Conservation (phyloP, 305 asterid genomes). For the Ajuga reptans region DNA sequence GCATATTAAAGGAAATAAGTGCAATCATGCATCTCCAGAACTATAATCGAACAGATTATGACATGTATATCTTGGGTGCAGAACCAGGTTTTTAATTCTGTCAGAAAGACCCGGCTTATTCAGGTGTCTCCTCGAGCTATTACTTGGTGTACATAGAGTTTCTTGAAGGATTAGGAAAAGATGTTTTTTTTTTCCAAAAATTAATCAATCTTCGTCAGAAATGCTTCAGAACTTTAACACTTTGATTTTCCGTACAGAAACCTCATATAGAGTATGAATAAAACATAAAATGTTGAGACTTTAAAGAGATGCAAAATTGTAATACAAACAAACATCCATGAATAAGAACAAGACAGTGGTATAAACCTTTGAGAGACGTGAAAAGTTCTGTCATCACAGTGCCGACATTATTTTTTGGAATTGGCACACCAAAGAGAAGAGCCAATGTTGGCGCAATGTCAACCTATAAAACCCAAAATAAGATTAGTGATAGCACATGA, state of each 20-base stretch:
- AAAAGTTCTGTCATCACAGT: conserved; percentile 55
- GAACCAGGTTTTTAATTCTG: neutral
- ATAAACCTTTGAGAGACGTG: conserved; percentile 53
- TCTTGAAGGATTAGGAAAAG: neutral
- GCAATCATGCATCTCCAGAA: neutral
- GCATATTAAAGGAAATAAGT: neutral
- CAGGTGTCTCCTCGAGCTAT: neutral
- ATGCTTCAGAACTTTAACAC: neutral
- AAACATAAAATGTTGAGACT: neutral
- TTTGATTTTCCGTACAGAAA: neutral
- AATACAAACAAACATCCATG: neutral
- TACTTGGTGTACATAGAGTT: conserved; percentile 2
- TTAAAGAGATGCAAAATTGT: neutral
- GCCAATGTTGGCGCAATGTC: conserved; percentile 78
- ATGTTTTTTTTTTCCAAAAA: too few relatives aligned
- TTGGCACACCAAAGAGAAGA: conserved; percentile 86
- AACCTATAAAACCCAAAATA: conserved; percentile 49
- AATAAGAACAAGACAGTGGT: conserved; percentile 6
- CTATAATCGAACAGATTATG: neutral
- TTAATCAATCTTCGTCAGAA: neutral
- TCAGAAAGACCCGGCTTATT: neutral
- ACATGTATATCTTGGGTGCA: neutral
- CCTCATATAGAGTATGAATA: neutral
- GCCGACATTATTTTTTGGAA: conserved; percentile 84
- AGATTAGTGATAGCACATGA: conserved; percentile 11